Evolutionary conservation across 306 rosid species (phyloP).

Genomic region (Fragaria ananassa): DNA sequence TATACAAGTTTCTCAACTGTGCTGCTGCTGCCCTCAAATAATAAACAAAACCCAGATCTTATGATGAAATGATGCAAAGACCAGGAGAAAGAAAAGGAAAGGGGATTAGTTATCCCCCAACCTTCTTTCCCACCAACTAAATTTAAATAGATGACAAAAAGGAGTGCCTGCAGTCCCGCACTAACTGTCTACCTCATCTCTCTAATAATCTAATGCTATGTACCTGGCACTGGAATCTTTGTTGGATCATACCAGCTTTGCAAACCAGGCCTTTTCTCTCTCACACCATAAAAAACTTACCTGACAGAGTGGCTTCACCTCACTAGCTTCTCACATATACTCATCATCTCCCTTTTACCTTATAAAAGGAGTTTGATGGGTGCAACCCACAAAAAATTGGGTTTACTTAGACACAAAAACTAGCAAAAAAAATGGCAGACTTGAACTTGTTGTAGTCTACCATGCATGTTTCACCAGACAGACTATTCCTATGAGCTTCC

Average conservation of each 20-base stretch:
- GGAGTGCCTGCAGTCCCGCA: slow-evolving; percentile 33
- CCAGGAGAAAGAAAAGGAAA: slow-evolving; percentile 13
- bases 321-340: slow-evolving; percentile 41
- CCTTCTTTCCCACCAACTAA: slow-evolving; percentile 31
- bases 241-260: slow-evolving; percentile 63
- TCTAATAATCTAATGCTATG: slow-evolving; percentile 54
- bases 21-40: slow-evolving; percentile 29
- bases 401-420: slow-evolving; percentile 42
- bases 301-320: slow-evolving; percentile 55
- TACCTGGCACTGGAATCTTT: slow-evolving; percentile 74
- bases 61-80: slow-evolving; percentile 45
- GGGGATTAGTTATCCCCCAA: slow-evolving; percentile 58
- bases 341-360: slow-evolving; percentile 54
- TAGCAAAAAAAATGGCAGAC: slow-evolving; percentile 24
- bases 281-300: slow-evolving; percentile 43
- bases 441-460: slow-evolving; percentile 45
- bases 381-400: slow-evolving; percentile 70
- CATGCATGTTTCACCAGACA: slow-evolving; percentile 37
- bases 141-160: slow-evolving; percentile 25
- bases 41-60: slow-evolving; percentile 60
- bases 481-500: slow-evolving; percentile 48
- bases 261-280: slow-evolving; percentile 48
- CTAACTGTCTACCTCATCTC: slow-evolving; percentile 37
- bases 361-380: slow-evolving; percentile 39
- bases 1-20: slow-evolving; percentile 63